Evolutionary conservation across 331 rosid species (phyloP), one percentile per base, ranked within the genome.

Genomic region (Malus hybrid): DNA sequence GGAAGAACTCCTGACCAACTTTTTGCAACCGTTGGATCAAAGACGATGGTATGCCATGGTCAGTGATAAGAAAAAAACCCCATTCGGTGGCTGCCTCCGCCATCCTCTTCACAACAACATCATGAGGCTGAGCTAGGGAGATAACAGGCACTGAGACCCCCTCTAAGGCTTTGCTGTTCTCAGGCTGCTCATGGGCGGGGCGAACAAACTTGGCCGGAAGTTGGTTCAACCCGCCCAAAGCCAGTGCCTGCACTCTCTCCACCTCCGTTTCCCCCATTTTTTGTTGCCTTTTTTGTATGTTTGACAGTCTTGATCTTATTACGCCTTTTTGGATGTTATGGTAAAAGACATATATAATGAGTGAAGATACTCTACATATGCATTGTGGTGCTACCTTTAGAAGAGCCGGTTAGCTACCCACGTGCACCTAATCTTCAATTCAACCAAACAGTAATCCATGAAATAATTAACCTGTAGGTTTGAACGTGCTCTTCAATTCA

Each of bases 51-150:
- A 91, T 83, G 2, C 85, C 88, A 20, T 91, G 97, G 54, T 87
- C 84, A 3, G 65, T 89, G 56, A 88, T 3, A 5, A 84, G 73
- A 56, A 87, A 87, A 74, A 91, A 86, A 0, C 92, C 88, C 93
- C 97, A 91, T 0, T 87, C 80, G 0, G 79, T 50, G 0, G 81
- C 75, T 1, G 91, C 94, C 52, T 73, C 54, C 0, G 63, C 36
- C 0, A 91, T 39, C 61, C 87, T 71, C 14, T 80, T 75, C 15
- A 82, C 86, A 15, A 84, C 32, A 36, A 65, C 28, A 3, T 80
- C 10, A 1, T 80, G 90, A 20, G 88, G 78, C 20, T 73, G 86
- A 67, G 89, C 82, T 0, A 90, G 55, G 15, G 90, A 85, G 65
- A 90, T 81, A 6, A 88, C 33, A 4, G 93, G 93, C 60, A 85